phyloP scores from a whole-genome alignment of 371 early-diverging fungal genomes.

The Mortierella sp. region DNA sequence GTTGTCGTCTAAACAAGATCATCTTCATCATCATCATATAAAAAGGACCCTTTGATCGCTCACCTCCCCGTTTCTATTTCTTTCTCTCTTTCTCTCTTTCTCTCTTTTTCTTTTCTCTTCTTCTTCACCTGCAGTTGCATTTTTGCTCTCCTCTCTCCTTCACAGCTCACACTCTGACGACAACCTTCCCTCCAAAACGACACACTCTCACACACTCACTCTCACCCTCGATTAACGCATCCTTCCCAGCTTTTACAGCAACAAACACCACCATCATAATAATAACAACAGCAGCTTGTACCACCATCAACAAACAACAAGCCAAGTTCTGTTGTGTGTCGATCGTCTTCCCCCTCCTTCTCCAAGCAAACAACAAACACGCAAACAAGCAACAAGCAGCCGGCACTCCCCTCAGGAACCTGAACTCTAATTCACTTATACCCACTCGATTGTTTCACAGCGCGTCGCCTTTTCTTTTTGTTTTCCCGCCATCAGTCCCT shows the following conservation, averaged over 20 bases:
- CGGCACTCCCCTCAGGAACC: neutral
- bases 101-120: neutral
- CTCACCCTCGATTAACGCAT: neutral
- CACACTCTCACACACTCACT: conserved; percentile 1
- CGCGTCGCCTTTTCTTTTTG: neutral
- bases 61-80: conserved; percentile 5
- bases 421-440: neutral
- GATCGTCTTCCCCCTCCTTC: no score
- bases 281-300: neutral
- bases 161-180: neutral
- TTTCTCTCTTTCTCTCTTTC: neutral
- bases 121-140: conserved; percentile 12
- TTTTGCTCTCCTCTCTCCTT: conserved; percentile 6
- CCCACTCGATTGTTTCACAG: neutral
- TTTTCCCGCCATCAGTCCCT: neutral
- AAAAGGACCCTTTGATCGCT: conserved; percentile 12
- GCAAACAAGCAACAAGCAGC: neutral
- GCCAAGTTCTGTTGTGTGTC: neutral
- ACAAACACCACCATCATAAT: neutral
- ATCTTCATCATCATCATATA: neutral
- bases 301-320: neutral
- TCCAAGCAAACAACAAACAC: neutral
- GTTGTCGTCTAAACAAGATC: neutral
- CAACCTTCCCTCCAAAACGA: neutral
- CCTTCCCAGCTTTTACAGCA: conserved; percentile 1